These are phyloP conservation scores for Myriangium duriaei DNA, from an alignment of 2,329 filamentous ascomycete species.

Conservation along the genomic window DNA sequence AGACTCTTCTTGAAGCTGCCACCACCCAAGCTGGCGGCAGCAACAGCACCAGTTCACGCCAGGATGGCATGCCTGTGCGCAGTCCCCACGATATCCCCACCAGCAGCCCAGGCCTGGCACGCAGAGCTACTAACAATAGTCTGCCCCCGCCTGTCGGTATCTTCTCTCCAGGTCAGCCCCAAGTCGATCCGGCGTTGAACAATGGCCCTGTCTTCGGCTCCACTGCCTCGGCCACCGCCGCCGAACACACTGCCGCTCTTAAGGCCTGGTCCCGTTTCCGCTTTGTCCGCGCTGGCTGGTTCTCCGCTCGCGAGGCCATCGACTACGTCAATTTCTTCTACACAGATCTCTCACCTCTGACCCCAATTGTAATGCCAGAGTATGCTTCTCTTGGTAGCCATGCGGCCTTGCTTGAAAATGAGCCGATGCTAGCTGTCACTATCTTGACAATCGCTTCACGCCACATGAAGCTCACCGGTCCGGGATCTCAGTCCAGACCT, in stretches of 20 bases:
- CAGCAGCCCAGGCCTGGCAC: background rate
- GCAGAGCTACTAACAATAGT: conserved; percentile 5
- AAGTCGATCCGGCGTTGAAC: conserved; percentile 15
- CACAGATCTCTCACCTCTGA: conserved; percentile 77
- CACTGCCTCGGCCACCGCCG: conserved; percentile 21
- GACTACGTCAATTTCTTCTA: conserved; percentile 96
- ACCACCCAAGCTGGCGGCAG: conserved; percentile 38
- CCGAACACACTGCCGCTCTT: conserved; percentile 44
- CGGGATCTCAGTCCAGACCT: conserved; percentile 69
- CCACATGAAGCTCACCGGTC: conserved; percentile 67
- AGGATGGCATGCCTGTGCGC: conserved; percentile 1
- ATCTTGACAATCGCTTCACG: conserved; percentile 83
- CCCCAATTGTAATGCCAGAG: conserved; percentile 84
- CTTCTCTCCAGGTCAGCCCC: conserved; percentile 9
- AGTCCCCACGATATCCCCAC: conserved; percentile 6
- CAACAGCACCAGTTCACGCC: conserved; percentile 15
- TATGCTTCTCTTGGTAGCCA: conserved; percentile 76
- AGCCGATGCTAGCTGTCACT: conserved; percentile 85
- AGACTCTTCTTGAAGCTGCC: conserved; percentile 79
- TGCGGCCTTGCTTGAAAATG: conserved; percentile 67
- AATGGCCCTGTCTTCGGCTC: conserved; percentile 12
- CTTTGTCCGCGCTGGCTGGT: conserved; percentile 95
- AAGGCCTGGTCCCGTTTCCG: conserved; percentile 84
- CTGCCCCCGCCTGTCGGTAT: conserved; percentile 6
- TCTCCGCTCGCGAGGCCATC: conserved; percentile 85